These are phyloP conservation scores for Podospora sp. DNA, from an alignment of 495 filamentous ascomycete species.

Conservation along the genomic window DNA sequence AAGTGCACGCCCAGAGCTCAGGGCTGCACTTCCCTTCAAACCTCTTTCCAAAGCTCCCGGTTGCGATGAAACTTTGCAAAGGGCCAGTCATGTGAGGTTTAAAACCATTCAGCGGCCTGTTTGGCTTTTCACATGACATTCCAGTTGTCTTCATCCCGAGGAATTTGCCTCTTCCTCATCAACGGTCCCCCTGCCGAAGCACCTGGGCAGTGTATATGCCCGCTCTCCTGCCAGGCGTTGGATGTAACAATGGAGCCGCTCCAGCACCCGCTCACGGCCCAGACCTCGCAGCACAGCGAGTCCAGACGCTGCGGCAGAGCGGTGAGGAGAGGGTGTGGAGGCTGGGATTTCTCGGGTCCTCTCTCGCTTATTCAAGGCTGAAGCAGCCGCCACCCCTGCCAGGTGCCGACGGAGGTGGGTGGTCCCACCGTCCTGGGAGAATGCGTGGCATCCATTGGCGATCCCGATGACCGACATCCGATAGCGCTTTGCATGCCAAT, in stretches of 20 bases:
- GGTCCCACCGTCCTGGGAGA: constrained; percentile 18
- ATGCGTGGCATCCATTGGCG: constrained; percentile 20
- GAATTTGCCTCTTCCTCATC: neutral
- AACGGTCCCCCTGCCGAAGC: neutral
- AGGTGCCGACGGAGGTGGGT: neutral
- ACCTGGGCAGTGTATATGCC: neutral
- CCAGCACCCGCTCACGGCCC: neutral
- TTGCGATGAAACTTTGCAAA: neutral
- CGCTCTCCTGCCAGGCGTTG: neutral
- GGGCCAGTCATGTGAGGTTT: neutral
- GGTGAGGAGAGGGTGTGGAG: constrained; percentile 12
- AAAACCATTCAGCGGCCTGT: neutral
- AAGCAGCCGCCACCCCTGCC: neutral
- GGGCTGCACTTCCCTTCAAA: neutral
- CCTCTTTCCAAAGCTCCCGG: neutral
- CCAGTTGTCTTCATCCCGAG: neutral
- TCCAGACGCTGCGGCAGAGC: constrained; percentile 4
- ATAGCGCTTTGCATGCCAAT: constrained; percentile 26
- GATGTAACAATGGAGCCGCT: neutral
- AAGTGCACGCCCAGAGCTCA: neutral
- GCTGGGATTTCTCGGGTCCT: constrained; percentile 1
- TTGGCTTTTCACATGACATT: neutral
- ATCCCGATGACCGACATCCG: constrained; percentile 21
- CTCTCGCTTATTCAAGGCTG: constrained; percentile 14
- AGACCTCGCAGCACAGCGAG: neutral